phyloP scores from a whole-genome alignment of 2,329 filamentous ascomycete genomes.

The Karstenula rhodostoma region DNA sequence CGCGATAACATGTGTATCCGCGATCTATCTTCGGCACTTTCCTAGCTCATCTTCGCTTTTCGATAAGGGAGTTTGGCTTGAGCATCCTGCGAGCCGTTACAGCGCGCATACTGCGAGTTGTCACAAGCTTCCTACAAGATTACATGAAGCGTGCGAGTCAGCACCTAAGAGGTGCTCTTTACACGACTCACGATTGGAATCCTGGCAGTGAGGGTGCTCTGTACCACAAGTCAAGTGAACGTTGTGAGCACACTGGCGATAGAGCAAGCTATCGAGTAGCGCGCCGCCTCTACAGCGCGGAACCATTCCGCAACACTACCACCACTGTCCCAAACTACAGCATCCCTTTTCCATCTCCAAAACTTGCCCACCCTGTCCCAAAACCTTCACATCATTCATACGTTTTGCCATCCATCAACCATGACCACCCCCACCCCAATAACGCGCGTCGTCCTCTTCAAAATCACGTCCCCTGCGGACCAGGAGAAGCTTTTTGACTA shows the following conservation, averaged over 20 bases:
- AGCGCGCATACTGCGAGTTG: neutral
- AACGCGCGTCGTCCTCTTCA: conserved; percentile 4
- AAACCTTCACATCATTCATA: too few relatives aligned
- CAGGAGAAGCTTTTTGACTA: neutral
- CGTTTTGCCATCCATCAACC: neutral
- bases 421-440: neutral
- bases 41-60: neutral
- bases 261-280: neutral
- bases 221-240: too few relatives aligned
- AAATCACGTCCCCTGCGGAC: neutral
- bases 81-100: neutral
- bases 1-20: neutral
- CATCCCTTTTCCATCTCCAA: too few relatives aligned
- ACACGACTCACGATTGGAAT: too few relatives aligned
- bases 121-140: neutral
- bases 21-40: neutral
- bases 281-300: neutral
- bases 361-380: too few relatives aligned
- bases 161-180: too few relatives aligned
- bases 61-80: neutral
- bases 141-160: too few relatives aligned
- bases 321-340: too few relatives aligned
- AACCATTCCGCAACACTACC: neutral
- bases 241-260: too few relatives aligned
- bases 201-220: too few relatives aligned